Evolutionary conservation across 805 yeast genomes (phyloP), one percentile per base, ranked within the genome.

Genomic region (Kodamaea jinghongensis): DNA sequence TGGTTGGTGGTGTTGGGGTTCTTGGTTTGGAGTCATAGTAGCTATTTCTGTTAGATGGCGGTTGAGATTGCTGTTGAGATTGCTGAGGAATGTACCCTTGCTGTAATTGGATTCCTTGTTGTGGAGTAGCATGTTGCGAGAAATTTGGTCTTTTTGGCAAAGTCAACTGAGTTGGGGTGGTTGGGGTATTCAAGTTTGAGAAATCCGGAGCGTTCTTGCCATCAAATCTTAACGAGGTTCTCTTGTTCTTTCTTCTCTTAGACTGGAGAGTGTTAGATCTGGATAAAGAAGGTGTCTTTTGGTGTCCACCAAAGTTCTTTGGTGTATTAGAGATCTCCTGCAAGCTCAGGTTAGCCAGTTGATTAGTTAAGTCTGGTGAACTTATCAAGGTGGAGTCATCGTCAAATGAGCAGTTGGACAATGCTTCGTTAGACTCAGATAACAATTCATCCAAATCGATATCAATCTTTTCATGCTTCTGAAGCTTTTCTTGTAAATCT

Each of bases 381-480:
- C 43, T 49, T 13, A 55, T 48, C 25, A 60, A 44, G 4, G 62
- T 58, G 4, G 56, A 58, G 20, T 61, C 69, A 36, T 63, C 67
- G 39, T 63, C 68, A 49, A 61, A 60, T 8, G 66, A 55, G 9
- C 53, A 43, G 30, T 50, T 56, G 16, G 59, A 52, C 33, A 67
- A 51, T 4, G 63, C 50, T 28, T 61, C 65, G 34, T 51, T 58
- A 2, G 68, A 49, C 29, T 67, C 70, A 28, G 42, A 49, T 33
- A 68, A 56, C 20, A 69, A 42, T 13, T 56, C 63, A 20, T 62
- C 67, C 31, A 69, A 44, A 37, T 69, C 65, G 22, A 69, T 46
- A 7, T 58, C 59, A 14, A 51, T 45, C 25, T 57, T 51, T 20
- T 56, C 60, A 28, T 52, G 56, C 42, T 51, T 52, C n/a, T 52